Evolutionary conservation across 1,139 yeast genomes (phyloP).

Genomic region (Blastobotrys niveus): DNA sequence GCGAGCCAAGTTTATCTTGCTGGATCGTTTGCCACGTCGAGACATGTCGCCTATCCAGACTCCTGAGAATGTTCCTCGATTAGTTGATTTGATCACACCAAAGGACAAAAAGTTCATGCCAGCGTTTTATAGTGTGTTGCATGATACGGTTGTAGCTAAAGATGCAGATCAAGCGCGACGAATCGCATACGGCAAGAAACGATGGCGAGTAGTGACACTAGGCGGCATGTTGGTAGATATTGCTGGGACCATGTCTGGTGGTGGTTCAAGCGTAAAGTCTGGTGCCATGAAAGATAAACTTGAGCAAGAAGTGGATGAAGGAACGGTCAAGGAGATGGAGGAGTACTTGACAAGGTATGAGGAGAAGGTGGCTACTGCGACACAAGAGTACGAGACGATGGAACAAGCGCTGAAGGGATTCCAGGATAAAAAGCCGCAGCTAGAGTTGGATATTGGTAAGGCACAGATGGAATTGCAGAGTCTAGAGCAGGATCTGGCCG

Average conservation of each 20-base stretch:
- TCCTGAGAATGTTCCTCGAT: slow-evolving; percentile 71
- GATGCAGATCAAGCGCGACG: slow-evolving; percentile 74
- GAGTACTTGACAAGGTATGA: slow-evolving; percentile 53
- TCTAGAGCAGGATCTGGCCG: slow-evolving; percentile 44
- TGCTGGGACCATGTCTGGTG: slow-evolving; percentile 98
- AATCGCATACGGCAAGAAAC: slow-evolving; percentile 77
- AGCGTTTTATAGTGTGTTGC: slow-evolving; percentile 83
- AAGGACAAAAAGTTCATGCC: slow-evolving; percentile 63
- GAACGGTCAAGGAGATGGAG: slow-evolving; percentile 55
- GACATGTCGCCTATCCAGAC: slow-evolving; percentile 58
- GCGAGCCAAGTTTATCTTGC: slow-evolving; percentile 78
- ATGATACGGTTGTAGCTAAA: slow-evolving; percentile 81
- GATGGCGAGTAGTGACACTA: slow-evolving; percentile 86
- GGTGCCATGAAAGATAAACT: slow-evolving; percentile 57
- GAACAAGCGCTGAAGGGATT: slow-evolving; percentile 52
- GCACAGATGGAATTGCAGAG: slow-evolving; percentile 61
- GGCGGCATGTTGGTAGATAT: slow-evolving; percentile 91
- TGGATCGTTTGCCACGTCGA: slow-evolving; percentile 66
- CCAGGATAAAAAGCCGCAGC: slow-evolving; percentile 61
- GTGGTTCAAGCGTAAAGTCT: slow-evolving; percentile 63
- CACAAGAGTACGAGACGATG: slow-evolving; percentile 54
- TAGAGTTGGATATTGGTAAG: slow-evolving; percentile 59
- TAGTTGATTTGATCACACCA: slow-evolving; percentile 76
- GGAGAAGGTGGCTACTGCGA: slow-evolving; percentile 47
- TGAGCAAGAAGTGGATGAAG: slow-evolving; percentile 43